Conservation (phyloP, 2,329 filamentous ascomycete genomes). For the Fusarium sp. region DNA sequence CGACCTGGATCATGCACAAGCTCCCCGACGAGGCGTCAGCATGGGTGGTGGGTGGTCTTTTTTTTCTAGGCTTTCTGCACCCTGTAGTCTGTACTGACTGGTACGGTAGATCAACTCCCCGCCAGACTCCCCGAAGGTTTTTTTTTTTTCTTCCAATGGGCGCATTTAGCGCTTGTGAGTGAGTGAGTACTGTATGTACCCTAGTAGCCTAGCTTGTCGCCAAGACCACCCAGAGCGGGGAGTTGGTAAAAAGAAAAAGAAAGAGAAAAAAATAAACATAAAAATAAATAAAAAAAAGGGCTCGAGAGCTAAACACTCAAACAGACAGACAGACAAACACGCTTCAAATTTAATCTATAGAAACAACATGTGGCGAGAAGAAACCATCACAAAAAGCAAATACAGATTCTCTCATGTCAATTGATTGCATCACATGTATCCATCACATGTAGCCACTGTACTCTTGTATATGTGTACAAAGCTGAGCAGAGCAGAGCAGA, state of each 20-base stretch:
- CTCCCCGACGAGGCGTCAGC: conserved; percentile 30
- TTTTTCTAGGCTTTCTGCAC: not conserved
- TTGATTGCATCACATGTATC: not conserved
- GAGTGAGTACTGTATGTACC: too few species aligned
- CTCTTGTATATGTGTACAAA: not conserved
- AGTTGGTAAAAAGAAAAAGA: not conserved
- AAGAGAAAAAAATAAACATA: too few species aligned
- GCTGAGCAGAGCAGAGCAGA: not conserved
- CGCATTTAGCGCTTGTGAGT: conserved; percentile 1
- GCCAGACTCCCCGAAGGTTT: conserved; percentile 10
- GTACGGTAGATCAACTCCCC: conserved; percentile 38
- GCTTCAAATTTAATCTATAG: too few species aligned
- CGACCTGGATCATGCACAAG: not conserved
- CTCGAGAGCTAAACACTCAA: too few species aligned
- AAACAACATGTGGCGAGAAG: too few species aligned
- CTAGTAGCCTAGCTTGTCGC: conserved; percentile 2
- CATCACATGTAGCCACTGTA: not conserved
- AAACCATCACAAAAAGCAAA: too few species aligned
- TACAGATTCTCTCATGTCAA: too few species aligned
- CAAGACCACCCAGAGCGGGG: conserved; percentile 15
- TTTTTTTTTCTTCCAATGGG: conserved; percentile 1
- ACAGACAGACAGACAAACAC: too few species aligned
- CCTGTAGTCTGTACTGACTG: too few species aligned
- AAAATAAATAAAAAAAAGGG: too few species aligned
- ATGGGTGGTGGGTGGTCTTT: conserved; percentile 2